These are phyloP conservation scores for Gentiana dahurica DNA, from an alignment of 257 asterid species.

Conservation along the genomic window DNA sequence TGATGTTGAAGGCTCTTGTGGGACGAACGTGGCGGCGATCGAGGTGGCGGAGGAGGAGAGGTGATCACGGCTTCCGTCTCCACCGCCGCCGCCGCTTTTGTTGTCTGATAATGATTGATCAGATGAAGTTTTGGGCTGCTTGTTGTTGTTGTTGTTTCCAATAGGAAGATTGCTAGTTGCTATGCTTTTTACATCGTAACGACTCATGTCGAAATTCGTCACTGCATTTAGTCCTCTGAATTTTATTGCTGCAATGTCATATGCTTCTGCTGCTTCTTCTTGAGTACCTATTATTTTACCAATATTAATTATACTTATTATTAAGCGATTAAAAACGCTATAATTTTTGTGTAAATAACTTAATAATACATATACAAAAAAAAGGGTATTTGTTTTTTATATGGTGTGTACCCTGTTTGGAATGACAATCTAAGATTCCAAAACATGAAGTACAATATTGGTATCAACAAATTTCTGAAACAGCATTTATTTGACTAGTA, in stretches of 20 bases:
- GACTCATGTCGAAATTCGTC: conserved; percentile 71
- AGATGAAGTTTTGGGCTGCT: conserved; percentile 35
- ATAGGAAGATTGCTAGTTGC: conserved; percentile 58
- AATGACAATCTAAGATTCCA: background rate
- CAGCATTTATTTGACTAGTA: too few relatives aligned
- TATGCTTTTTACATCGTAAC: conserved; percentile 65
- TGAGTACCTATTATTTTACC: conserved; percentile 41
- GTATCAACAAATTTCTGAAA: too few relatives aligned
- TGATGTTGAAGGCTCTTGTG: conserved; percentile 15
- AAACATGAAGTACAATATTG: too few relatives aligned
- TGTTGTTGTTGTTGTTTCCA: conserved; percentile 35
- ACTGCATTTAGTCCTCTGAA: conserved; percentile 76
- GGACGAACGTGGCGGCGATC: conserved; percentile 5
- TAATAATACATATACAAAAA: too few relatives aligned
- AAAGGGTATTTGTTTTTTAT: too few relatives aligned
- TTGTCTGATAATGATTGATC: conserved; percentile 23
- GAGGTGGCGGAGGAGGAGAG: conserved; percentile 25
- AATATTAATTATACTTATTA: background rate
- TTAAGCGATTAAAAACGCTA: too few relatives aligned
- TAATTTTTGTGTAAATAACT: too few relatives aligned
- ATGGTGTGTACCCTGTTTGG: too few relatives aligned
- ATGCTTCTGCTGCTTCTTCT: conserved; percentile 87
- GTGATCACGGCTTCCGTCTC: conserved; percentile 14
- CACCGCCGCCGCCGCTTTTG: conserved; percentile 13
- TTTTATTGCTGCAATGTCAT: conserved; percentile 80